A percentile compares a stretch with the other conserved stretches of the same genome.
Evolutionary conservation across 202 grass and related monocot genomes (phyloP).

Genomic region (Setaria viridis): DNA sequence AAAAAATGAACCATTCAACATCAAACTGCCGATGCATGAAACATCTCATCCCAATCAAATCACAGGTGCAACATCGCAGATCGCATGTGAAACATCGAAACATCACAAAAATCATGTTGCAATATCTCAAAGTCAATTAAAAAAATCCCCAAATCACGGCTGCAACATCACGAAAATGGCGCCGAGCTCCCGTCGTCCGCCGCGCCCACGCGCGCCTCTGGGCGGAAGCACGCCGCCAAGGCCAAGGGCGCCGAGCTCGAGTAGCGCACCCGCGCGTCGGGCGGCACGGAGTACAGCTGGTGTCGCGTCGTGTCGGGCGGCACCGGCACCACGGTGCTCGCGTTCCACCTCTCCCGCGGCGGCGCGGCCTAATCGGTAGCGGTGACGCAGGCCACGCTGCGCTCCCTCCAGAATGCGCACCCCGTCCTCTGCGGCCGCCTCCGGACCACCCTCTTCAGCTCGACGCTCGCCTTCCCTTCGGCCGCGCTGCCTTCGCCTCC

Average conservation of each 20-base stretch:
- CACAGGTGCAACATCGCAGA: no score
- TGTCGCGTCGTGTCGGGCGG: conserved; percentile 72
- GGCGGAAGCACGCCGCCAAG: no score
- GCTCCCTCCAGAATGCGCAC: conserved; percentile 51
- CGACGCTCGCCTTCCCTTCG: conserved; percentile 47
- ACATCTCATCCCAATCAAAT: no score
- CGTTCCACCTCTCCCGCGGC: conserved; percentile 59
- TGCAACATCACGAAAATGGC: no score
- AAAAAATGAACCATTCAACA: no score
- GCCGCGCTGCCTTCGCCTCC: neutral
- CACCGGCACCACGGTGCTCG: conserved; percentile 76
- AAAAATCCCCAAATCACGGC: no score
- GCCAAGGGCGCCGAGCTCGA: conserved; percentile 3
- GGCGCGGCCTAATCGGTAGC: neutral
- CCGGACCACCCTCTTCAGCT: conserved; percentile 36
- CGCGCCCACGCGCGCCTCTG: no score
- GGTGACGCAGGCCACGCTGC: conserved; percentile 38
- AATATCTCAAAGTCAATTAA: no score
- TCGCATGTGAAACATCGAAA: no score
- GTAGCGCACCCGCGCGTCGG: conserved; percentile 45
- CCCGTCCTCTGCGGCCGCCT: conserved; percentile 52
- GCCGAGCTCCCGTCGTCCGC: no score
- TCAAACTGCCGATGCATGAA: no score
- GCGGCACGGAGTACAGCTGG: conserved; percentile 76
- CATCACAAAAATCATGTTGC: no score